Percentiles rank a stretch among this genome's conserved stretches.
These are phyloP conservation scores for Lipomyces sp. DNA, from an alignment of 805 yeast genomes.

Conservation along the genomic window DNA sequence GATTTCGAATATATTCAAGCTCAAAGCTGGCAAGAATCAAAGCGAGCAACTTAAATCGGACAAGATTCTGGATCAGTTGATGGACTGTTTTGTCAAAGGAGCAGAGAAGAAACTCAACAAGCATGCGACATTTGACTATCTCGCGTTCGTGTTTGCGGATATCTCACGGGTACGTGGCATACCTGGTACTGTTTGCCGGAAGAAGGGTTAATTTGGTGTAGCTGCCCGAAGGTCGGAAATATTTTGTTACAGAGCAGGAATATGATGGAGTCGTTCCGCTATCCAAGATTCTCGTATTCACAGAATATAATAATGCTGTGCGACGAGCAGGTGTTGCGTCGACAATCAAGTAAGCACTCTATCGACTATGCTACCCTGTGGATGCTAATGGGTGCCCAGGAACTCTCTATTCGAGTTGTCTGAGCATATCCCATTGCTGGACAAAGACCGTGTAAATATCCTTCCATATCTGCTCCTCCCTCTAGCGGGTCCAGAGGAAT, in stretches of 20 bases:
- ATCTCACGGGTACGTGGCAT: conserved; percentile 65
- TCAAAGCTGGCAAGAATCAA: conserved; percentile 14
- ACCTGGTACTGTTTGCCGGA: not conserved
- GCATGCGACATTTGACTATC: conserved; percentile 76
- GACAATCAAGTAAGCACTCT: conserved; percentile 62
- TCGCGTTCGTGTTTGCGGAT: conserved; percentile 89
- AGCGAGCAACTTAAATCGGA: conserved; percentile 18
- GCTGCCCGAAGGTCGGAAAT: conserved; percentile 55
- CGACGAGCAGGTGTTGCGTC: conserved; percentile 94
- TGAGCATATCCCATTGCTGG: conserved; percentile 63
- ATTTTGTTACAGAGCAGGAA: conserved; percentile 70
- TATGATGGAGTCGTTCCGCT: conserved; percentile 81
- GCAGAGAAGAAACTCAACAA: conserved; percentile 70
- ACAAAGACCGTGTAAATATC: conserved; percentile 67
- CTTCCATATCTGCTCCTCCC: conserved; percentile 84
- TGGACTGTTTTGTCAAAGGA: conserved; percentile 90
- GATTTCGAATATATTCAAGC: conserved; percentile 44
- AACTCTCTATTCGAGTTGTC: conserved; percentile 83
- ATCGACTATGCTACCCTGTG: not conserved
- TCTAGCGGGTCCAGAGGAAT: conserved; percentile 73
- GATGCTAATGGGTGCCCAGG: not conserved
- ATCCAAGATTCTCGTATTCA: conserved; percentile 79
- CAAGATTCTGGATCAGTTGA: conserved; percentile 68
- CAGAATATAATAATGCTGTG: conserved; percentile 73
- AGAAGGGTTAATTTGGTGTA: not conserved